Evolutionary conservation across 2,329 filamentous ascomycete genomes (phyloP).

Genomic region (Microsporum canis): DNA sequence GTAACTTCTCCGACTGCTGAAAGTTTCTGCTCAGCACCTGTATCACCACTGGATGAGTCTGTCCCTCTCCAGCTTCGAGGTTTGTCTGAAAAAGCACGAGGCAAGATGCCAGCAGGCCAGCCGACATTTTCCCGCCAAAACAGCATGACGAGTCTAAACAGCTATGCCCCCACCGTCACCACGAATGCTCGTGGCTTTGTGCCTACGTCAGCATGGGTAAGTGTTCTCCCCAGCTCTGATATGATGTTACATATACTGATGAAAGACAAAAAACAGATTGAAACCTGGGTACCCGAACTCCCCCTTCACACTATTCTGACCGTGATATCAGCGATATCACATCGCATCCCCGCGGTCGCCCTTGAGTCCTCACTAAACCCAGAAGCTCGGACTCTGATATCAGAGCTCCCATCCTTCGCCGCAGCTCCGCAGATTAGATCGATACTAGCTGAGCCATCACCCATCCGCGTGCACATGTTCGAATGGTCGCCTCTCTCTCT

Average conservation of each 20-base stretch:
- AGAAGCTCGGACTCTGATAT: slow-evolving; percentile 32
- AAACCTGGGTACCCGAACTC: slow-evolving; percentile 84
- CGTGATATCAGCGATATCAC: slow-evolving; percentile 53
- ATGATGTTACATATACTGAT: slow-evolving; percentile 1
- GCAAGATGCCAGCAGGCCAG: slow-evolving; percentile 81
- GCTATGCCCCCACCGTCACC: slow-evolving; percentile 47
- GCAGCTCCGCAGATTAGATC: slow-evolving; percentile 52
- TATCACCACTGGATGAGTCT: slow-evolving; percentile 61
- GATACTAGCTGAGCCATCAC: slow-evolving; percentile 56
- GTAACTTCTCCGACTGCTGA: slow-evolving; percentile 45
- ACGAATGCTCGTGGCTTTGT: slow-evolving; percentile 52
- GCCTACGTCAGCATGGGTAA: slow-evolving; percentile 64
- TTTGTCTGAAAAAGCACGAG: slow-evolving; percentile 94
- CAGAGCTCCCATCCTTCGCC: slow-evolving; percentile 33
- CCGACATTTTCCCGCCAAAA: slow-evolving; percentile 82
- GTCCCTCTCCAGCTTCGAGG: slow-evolving; percentile 72
- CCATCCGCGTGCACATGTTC: slow-evolving; percentile 73
- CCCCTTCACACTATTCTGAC: slow-evolving; percentile 78
- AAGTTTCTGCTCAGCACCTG: slow-evolving; percentile 54
- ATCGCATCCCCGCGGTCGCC: slow-evolving; percentile 40
- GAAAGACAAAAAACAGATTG: slow-evolving; percentile 46
- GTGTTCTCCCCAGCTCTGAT: slow-evolving; percentile 13
- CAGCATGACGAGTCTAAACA: slow-evolving; percentile 68
- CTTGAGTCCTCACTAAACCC: slow-evolving; percentile 30
- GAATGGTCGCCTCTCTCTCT: slow-evolving; percentile 85